Conservation (phyloP, 345 rosid species). For the Syzygium aromaticum region DNA sequence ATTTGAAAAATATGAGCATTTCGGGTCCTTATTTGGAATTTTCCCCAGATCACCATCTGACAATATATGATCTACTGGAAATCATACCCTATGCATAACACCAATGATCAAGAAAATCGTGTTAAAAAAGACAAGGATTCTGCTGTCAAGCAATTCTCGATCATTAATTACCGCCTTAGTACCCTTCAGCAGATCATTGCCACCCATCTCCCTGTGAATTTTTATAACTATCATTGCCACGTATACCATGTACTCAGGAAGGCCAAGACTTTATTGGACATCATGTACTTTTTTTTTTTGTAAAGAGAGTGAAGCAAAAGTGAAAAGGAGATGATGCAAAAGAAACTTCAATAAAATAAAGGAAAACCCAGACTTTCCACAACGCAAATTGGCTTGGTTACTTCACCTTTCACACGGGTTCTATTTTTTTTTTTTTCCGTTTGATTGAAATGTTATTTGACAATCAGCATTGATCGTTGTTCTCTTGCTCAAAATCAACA, state of each 20-base stretch:
- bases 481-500: too few species aligned
- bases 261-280: not conserved
- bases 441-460: too few species aligned
- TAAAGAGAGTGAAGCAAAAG: too few species aligned
- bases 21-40: too few species aligned
- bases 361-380: not conserved
- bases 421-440: too few species aligned
- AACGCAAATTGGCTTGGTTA: not conserved
- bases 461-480: too few species aligned
- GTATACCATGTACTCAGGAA: not conserved
- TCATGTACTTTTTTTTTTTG: too few species aligned
- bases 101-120: not conserved
- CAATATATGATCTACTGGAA: not conserved
- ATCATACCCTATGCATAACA: not conserved
- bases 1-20: too few species aligned
- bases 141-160: not conserved
- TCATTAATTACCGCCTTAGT: not conserved
- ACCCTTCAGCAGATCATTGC: not conserved
- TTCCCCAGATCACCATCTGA: not conserved
- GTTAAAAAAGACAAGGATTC: not conserved
- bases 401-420: too few species aligned
- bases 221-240: not conserved
- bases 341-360: too few species aligned
- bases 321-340: too few species aligned
- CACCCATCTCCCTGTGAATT: not conserved